phyloP scores from a whole-genome alignment of 441 rosid genomes.

The Aleurites moluccanus region DNA sequence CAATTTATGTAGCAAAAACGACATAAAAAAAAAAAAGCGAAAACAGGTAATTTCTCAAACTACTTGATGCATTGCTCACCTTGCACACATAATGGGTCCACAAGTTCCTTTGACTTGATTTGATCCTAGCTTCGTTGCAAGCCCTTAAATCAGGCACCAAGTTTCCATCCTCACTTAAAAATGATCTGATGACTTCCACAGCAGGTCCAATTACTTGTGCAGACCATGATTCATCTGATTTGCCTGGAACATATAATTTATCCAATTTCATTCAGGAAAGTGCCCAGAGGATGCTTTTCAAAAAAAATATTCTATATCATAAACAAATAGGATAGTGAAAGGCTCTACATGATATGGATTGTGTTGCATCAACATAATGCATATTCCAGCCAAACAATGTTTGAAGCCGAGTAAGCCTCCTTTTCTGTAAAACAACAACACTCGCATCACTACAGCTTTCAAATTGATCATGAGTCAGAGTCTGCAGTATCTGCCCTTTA shows the following conservation, averaged over 20 bases:
- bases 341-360: conserved; percentile 55
- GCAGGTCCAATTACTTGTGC: conserved; percentile 64
- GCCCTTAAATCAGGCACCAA: conserved; percentile 17
- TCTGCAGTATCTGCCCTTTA: not conserved
- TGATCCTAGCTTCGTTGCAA: conserved; percentile 8
- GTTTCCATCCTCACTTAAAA: conserved; percentile 37
- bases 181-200: conserved; percentile 41
- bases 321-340: conserved; percentile 11
- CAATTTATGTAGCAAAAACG: not conserved
- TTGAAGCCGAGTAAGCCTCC: conserved; percentile 63
- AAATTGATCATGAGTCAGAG: not conserved
- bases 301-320: not conserved
- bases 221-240: conserved; percentile 68
- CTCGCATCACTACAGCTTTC: not conserved
- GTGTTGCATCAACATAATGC: conserved; percentile 66
- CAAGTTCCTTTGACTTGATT: conserved; percentile 52
- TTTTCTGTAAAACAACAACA: conserved; percentile 55
- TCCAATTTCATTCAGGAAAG: conserved; percentile 10
- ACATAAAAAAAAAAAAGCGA: not conserved
- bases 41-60: not conserved
- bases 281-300: not conserved
- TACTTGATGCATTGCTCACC: conserved; percentile 36
- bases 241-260: conserved; percentile 38
- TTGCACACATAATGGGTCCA: conserved; percentile 84
- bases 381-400: conserved; percentile 76